Percentiles rank a stretch among this genome's conserved stretches.
These are phyloP conservation scores for Cyberlindnera japonica DNA, from an alignment of 805 yeast genomes.

Conservation along the genomic window DNA sequence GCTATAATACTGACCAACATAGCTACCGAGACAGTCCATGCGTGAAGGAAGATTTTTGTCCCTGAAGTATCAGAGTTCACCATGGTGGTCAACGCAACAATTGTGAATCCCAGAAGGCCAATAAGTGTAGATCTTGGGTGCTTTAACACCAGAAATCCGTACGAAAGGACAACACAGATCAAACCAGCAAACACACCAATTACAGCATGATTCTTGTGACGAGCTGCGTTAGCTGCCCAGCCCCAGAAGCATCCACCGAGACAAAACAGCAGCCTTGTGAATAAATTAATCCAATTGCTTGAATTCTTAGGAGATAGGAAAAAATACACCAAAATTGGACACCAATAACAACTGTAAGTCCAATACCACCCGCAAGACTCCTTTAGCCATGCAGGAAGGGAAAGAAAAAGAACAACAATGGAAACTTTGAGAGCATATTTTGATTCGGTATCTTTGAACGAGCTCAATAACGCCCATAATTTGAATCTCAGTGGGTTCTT, in stretches of 20 bases:
- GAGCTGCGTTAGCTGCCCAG: slow-evolving; percentile 41
- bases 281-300: slow-evolving; percentile 33
- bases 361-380: slow-evolving; percentile 41
- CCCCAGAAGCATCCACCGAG: slow-evolving; percentile 45
- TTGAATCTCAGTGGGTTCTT: slow-evolving; percentile 33
- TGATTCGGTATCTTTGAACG: slow-evolving; percentile 35
- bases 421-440: slow-evolving; percentile 42
- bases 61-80: slow-evolving; percentile 7
- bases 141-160: slow-evolving; percentile 32
- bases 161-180: slow-evolving; percentile 31
- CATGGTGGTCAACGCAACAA: slow-evolving; percentile 34
- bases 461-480: slow-evolving; percentile 35
- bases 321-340: slow-evolving; percentile 34
- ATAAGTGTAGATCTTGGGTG: slow-evolving; percentile 44
- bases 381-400: slow-evolving; percentile 43
- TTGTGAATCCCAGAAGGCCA: slow-evolving; percentile 38
- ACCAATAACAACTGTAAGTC: slow-evolving; percentile 41
- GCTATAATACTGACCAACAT: slow-evolving; percentile 37
- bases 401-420: slow-evolving; percentile 34
- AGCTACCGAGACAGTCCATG: slow-evolving; percentile 39
- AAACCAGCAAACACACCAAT: slow-evolving; percentile 38
- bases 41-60: slow-evolving; percentile 32
- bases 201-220: slow-evolving; percentile 36
- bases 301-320: slow-evolving; percentile 40
- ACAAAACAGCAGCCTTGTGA: slow-evolving; percentile 33